These are phyloP conservation scores for Pyrenophora graminea DNA, from an alignment of 2,329 filamentous ascomycete species.

Conservation along the genomic window DNA sequence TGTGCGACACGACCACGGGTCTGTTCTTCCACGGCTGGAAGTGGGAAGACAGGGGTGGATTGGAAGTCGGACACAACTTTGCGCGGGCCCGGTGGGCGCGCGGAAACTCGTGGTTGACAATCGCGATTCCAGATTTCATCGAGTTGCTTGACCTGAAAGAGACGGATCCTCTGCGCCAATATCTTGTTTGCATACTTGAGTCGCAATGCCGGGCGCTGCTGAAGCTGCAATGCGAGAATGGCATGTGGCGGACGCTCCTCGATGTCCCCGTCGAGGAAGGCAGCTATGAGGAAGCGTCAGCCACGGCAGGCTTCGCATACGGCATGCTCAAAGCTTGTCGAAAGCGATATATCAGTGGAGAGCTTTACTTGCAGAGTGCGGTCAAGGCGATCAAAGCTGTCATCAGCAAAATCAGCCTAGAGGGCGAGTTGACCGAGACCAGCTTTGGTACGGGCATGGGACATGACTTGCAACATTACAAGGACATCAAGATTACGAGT, in stretches of 20 bases:
- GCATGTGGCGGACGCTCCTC: conserved; percentile 75
- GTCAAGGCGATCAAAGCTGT: conserved; percentile 70
- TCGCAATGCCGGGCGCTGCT: conserved; percentile 70
- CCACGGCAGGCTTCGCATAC: conserved; percentile 79
- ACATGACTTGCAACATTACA: conserved; percentile 72
- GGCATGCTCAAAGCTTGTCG: conserved; percentile 75
- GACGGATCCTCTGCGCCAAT: conserved; percentile 63
- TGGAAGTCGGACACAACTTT: conserved; percentile 58
- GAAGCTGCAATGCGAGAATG: conserved; percentile 62
- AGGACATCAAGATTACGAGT: conserved; percentile 73
- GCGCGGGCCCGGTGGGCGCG: conserved; percentile 60
- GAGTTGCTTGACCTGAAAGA: conserved; percentile 68
- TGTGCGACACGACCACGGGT: conserved; percentile 72
- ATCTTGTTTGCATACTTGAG: conserved; percentile 66
- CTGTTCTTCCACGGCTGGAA: conserved; percentile 85
- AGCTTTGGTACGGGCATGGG: conserved; percentile 84
- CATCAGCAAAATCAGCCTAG: conserved; percentile 65
- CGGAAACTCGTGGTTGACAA: conserved; percentile 77
- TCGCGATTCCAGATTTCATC: conserved; percentile 80
- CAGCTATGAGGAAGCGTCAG: conserved; percentile 76
- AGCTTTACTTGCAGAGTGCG: conserved; percentile 64
- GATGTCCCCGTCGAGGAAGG: conserved; percentile 68
- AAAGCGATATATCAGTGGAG: conserved; percentile 66
- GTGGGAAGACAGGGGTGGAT: conserved; percentile 65
- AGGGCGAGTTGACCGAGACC: conserved; percentile 73